phyloP scores from a whole-genome alignment of 139 green algal genomes.

The Nannochloris sp. region DNA sequence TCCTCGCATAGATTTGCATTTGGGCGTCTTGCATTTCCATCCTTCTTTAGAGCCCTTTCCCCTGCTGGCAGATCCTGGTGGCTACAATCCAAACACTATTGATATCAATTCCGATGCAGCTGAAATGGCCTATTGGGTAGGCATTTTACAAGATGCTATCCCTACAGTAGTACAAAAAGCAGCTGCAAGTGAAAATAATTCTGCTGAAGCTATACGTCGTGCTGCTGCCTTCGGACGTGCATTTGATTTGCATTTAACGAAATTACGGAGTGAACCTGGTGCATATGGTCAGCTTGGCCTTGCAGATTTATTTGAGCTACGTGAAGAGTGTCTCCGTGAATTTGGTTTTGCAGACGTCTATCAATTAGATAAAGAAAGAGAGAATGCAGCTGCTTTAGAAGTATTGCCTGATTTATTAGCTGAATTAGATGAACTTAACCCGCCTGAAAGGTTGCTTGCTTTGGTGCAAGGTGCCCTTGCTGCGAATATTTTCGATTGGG shows the following conservation, averaged over 20 bases:
- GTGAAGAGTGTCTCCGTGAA: constrained; percentile 95
- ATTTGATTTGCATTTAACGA: constrained; percentile 71
- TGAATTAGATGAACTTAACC: constrained; percentile 76
- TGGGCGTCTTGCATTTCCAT: constrained; percentile 93
- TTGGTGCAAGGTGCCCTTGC: constrained; percentile 83
- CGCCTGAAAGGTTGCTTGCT: constrained; percentile 54
- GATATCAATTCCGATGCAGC: constrained; percentile 69
- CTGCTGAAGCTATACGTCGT: constrained; percentile 44
- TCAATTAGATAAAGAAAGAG: constrained; percentile 72
- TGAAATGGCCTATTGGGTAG: constrained; percentile 85
- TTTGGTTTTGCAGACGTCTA: constrained; percentile 96
- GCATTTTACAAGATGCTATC: constrained; percentile 68
- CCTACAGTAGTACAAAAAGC: constrained; percentile 74
- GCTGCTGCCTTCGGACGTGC: constrained; percentile 72
- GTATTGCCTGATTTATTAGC: constrained; percentile 87
- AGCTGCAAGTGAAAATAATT: constrained; percentile 26
- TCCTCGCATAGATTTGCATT: constrained; percentile 55
- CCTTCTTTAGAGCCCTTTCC: constrained; percentile 82
- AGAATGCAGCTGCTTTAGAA: constrained; percentile 83
- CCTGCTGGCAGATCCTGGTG: constrained; percentile 62
- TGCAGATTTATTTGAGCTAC: constrained; percentile 89
- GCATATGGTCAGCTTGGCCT: constrained; percentile 85
- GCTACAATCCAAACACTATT: constrained; percentile 88
- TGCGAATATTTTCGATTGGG: constrained; percentile 99
- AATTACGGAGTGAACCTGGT: constrained; percentile 48